phyloP scores from a whole-genome alignment of 1,139 yeast species.

The Hemisphaericaspora lyxosophila region DNA sequence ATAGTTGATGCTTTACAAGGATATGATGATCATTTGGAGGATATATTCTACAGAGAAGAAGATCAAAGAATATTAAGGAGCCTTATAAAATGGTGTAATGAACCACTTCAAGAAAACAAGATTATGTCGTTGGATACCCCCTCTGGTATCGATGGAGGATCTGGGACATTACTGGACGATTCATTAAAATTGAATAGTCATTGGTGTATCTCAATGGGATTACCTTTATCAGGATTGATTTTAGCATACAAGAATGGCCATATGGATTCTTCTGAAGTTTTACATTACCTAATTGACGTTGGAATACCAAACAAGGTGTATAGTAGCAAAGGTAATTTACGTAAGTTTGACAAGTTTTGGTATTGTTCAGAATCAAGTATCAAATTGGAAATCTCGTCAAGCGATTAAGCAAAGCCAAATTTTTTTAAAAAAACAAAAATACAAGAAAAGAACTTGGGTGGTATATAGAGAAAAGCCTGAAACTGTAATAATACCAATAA shows the following conservation, averaged over 20 bases:
- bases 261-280: slow-evolving; percentile 35
- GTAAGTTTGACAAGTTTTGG: slow-evolving; percentile 49
- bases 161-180: slow-evolving; percentile 55
- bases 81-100: slow-evolving; percentile 71
- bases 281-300: slow-evolving; percentile 67
- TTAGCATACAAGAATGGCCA: slow-evolving; percentile 57
- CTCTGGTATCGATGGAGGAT: slow-evolving; percentile 81
- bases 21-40: slow-evolving; percentile 66
- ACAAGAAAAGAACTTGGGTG: too few relatives aligned
- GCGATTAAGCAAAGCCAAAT: too few relatives aligned
- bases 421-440: too few relatives aligned
- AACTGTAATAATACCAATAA: not conserved
- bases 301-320: slow-evolving; percentile 64
- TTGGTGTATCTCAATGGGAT: slow-evolving; percentile 69
- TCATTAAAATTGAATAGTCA: slow-evolving; percentile 35
- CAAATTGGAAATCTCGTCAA: slow-evolving; percentile 20
- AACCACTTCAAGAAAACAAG: slow-evolving; percentile 44
- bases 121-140: slow-evolving; percentile 78
- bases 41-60: slow-evolving; percentile 36
- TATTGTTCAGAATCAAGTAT: slow-evolving; percentile 36
- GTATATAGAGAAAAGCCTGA: not conserved
- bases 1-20: slow-evolving; percentile 84
- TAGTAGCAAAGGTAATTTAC: slow-evolving; percentile 36
- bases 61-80: slow-evolving; percentile 45
- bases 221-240: slow-evolving; percentile 67